phyloP scores from a whole-genome alignment of 306 rosid genomes.

The Luffa acutangula region DNA sequence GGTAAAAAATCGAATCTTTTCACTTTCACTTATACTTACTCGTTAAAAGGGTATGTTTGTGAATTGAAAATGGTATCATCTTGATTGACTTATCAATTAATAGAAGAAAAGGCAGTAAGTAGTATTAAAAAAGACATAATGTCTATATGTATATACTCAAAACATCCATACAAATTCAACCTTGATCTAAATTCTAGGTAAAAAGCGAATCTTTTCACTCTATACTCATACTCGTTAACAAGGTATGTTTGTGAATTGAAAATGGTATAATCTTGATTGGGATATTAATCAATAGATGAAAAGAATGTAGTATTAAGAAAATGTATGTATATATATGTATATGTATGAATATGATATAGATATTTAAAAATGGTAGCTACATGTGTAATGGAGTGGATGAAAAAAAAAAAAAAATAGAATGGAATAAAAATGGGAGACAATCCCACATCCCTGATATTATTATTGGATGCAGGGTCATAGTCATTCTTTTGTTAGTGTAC shows the following conservation, averaged over 20 bases:
- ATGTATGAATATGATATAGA: too few relatives aligned
- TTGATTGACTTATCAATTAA: too few relatives aligned
- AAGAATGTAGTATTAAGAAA: neutral
- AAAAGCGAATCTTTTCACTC: neutral
- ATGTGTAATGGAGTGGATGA: constrained; percentile 15
- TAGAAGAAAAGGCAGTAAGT: neutral
- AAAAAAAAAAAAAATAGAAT: constrained; percentile 14
- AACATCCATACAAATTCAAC: too few relatives aligned
- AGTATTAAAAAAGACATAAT: too few relatives aligned
- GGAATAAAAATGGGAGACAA: constrained; percentile 53
- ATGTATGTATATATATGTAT: too few relatives aligned
- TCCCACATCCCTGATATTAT: constrained; percentile 52
- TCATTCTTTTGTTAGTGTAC: constrained; percentile 74
- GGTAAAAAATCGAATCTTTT: neutral
- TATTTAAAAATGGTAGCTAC: neutral
- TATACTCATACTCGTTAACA: neutral
- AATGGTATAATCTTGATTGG: neutral
- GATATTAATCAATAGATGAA: too few relatives aligned
- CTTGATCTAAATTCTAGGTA: neutral
- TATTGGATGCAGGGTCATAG: constrained; percentile 76
- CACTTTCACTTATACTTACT: neutral
- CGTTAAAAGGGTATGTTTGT: neutral
- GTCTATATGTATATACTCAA: too few relatives aligned
- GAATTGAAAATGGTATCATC: neutral
- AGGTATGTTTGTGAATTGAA: neutral